Evolutionary conservation across 352 stramenopile species (phyloP).

Genomic region (Phytopythium delawarense): DNA sequence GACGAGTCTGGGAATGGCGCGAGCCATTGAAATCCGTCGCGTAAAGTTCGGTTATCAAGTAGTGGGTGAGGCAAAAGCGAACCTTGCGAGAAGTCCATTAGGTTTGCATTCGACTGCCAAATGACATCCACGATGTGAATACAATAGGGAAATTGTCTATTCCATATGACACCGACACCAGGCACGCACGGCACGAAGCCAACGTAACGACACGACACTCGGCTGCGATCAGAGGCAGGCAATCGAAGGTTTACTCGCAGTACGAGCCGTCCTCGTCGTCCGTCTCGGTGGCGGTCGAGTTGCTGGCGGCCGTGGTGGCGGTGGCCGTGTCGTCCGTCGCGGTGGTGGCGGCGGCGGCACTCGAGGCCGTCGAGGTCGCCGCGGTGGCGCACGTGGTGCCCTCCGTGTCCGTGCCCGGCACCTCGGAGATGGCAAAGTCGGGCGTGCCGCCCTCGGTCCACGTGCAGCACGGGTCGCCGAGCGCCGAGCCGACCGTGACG

Average conservation of each 20-base stretch:
- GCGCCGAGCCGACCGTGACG: slow-evolving; percentile 29
- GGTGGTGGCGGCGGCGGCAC: slow-evolving; percentile 13
- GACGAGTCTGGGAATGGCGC: background rate
- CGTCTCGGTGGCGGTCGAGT: slow-evolving; percentile 2
- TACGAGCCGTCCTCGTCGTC: slow-evolving; percentile 3
- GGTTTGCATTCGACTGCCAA: background rate
- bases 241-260: background rate
- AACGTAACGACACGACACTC: too few relatives aligned
- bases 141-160: background rate
- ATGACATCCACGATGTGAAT: background rate
- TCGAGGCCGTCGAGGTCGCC: slow-evolving; percentile 8
- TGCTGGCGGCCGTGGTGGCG: slow-evolving; percentile 1
- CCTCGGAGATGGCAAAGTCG: slow-evolving; percentile 23
- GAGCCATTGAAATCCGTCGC: background rate
- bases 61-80: background rate
- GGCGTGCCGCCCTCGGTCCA: slow-evolving; percentile 28
- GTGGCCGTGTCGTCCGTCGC: slow-evolving; percentile 1
- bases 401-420: slow-evolving; percentile 17
- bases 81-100: background rate
- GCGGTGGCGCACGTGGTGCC: slow-evolving; percentile 18
- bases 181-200: too few relatives aligned
- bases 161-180: too few relatives aligned
- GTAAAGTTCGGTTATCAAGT: background rate
- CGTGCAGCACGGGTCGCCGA: slow-evolving; percentile 27
- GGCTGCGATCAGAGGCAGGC: too few relatives aligned